A percentile compares a stretch with the other conserved stretches of the same genome.
Conservation (phyloP, 805 yeast genomes). For the Hanseniaspora mollemarum region DNA sequence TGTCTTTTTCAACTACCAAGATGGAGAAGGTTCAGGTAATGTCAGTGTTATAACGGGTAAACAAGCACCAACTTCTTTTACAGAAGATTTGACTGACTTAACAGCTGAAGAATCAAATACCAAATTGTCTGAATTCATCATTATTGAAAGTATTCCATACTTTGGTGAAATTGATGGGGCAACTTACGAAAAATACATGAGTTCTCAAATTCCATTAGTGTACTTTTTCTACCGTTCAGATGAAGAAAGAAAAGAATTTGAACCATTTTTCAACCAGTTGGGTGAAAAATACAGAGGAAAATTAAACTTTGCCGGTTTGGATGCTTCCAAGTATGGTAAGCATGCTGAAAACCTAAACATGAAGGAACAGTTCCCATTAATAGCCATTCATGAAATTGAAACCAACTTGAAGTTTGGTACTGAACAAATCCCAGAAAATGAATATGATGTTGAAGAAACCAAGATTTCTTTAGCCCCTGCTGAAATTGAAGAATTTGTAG, state of each 20-base stretch:
- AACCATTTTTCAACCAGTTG: slow-evolving; percentile 43
- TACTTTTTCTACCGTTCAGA: slow-evolving; percentile 71
- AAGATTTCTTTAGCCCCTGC: slow-evolving; percentile 38
- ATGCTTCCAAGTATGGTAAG: slow-evolving; percentile 65
- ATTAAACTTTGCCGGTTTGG: slow-evolving; percentile 78
- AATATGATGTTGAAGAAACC: slow-evolving; percentile 20
- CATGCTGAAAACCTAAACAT: slow-evolving; percentile 81
- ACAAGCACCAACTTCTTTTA: slow-evolving; percentile 15
- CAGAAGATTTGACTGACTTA: slow-evolving; percentile 16
- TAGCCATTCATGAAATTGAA: slow-evolving; percentile 68
- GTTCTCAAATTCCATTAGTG: slow-evolving; percentile 64
- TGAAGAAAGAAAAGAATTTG: slow-evolving; percentile 51
- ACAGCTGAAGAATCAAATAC: slow-evolving; percentile 18
- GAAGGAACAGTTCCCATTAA: slow-evolving; percentile 77
- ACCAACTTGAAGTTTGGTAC: slow-evolving; percentile 68
- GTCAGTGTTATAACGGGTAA: slow-evolving; percentile 28
- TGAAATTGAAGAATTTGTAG: slow-evolving; percentile 51
- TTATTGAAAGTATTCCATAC: slow-evolving; percentile 60
- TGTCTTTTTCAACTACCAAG: slow-evolving; percentile 39
- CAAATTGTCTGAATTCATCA: slow-evolving; percentile 27
- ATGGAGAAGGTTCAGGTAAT: slow-evolving; percentile 19
- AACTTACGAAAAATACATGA: slow-evolving; percentile 65
- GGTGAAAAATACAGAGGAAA: slow-evolving; percentile 71
- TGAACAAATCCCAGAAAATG: slow-evolving; percentile 40
- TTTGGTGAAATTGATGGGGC: slow-evolving; percentile 80